Evolutionary conservation across 2,329 filamentous ascomycete species (phyloP), one percentile per base, ranked within the genome.

Genomic region (Nannizziopsis barbatae): DNA sequence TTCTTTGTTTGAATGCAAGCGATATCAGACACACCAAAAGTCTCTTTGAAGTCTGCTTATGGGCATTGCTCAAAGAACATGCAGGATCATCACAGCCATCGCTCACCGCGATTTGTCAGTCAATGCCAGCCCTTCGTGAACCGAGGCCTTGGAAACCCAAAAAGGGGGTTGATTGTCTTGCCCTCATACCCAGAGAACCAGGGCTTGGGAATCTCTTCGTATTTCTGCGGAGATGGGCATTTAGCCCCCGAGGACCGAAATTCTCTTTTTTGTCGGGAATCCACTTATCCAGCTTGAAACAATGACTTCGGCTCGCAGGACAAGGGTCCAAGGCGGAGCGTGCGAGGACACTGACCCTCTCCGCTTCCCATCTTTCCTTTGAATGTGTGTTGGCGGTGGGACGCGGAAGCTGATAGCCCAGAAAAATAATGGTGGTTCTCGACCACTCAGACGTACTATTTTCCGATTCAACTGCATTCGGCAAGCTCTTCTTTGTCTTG

Each of bases 1-100:
- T 47, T 47, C 45, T 47, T 47, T 47, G 45, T 47, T 41, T 30
- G 20, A 18, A 20, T 33, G 27, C 45, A 35, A 22, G 27, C 45
- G 30, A 47, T 27, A 27, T 27, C 22, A 47, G 40, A 7, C 14
- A 12, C 35, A 32, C 1, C 18, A 8, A 14, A 22, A 36, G 11
- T 22, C 27, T 37, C 15, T 38, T 43, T 20, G 39, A 42, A 41
- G 37, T 20, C 22, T 27, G 22, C 22, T 27, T 40, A 40, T 20
- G 37, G 20, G 9, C 20, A 42, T 42, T 27, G 39, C 30, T 42
- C 39, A 20, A 42, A 12, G 30, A 27, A 20, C 39, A 27, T 42
- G 20, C 39, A 42, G 18, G 12, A 42, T n/a, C 20, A 6, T n/a
- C 15, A 42, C 30, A 27, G 39, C 39, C 22, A 27, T 27, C 22